Evolutionary conservation across 495 filamentous ascomycete species (phyloP).

Genomic region (Podospora sp.): DNA sequence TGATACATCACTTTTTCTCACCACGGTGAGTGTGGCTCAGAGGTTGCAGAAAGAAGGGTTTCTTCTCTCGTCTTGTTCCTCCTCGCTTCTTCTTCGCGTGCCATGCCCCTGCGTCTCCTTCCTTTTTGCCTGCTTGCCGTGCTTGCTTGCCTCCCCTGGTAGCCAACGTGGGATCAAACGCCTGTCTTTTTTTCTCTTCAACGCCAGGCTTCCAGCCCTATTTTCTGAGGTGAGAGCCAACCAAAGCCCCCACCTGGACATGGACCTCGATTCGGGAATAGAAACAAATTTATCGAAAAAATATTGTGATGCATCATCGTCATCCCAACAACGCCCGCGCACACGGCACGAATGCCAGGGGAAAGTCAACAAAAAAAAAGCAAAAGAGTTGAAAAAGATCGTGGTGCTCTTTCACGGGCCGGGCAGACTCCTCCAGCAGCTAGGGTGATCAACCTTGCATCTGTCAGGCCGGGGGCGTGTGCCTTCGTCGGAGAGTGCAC

Average conservation of each 20-base stretch:
- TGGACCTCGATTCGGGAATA: too few relatives aligned
- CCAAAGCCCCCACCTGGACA: too few relatives aligned
- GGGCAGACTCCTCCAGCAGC: background rate
- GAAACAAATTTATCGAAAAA: too few relatives aligned
- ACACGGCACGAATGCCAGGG: too few relatives aligned
- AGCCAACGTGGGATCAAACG: background rate
- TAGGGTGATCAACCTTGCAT: conserved; percentile 16
- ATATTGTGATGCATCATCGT: too few relatives aligned
- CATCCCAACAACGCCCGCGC: too few relatives aligned
- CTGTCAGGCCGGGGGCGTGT: background rate
- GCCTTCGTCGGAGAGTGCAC: background rate
- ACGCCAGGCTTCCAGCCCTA: too few relatives aligned
- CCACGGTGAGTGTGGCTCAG: background rate
- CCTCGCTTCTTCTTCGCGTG: background rate
- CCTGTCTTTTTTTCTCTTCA: too few relatives aligned
- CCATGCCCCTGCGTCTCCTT: background rate
- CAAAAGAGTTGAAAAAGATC: background rate
- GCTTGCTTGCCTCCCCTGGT: background rate
- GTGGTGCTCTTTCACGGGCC: background rate
- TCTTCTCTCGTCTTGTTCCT: background rate
- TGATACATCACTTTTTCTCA: background rate
- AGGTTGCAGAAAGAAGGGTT: background rate
- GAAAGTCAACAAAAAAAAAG: background rate
- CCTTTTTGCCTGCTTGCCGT: background rate
- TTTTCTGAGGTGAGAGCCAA: too few relatives aligned